These are phyloP conservation scores for Aureobasidium sp. DNA, from an alignment of 2,329 filamentous ascomycete genomes.

Conservation along the genomic window DNA sequence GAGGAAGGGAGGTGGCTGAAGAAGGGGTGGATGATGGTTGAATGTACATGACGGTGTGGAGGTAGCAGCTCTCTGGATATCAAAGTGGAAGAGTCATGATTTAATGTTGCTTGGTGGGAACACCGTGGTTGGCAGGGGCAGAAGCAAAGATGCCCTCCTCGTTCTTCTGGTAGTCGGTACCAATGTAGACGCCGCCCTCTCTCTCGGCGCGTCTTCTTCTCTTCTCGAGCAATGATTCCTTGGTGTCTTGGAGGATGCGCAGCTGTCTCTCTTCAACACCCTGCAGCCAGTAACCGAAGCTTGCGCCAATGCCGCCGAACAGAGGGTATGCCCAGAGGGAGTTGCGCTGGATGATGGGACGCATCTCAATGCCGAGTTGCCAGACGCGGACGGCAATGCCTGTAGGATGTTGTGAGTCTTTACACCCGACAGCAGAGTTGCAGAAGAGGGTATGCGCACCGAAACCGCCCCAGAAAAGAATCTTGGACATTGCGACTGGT, in stretches of 20 bases:
- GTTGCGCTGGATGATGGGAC: constrained; percentile 77
- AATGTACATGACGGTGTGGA: not conserved
- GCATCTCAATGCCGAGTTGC: constrained; percentile 98
- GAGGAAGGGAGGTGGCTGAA: not conserved
- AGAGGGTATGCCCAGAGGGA: constrained; percentile 87
- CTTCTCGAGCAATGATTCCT: constrained; percentile 79
- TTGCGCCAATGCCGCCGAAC: constrained; percentile 76
- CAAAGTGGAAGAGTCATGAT: not conserved
- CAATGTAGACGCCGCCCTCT: constrained; percentile 36
- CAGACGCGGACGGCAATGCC: constrained; percentile 87
- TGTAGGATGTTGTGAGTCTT: constrained; percentile 32
- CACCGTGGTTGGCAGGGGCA: not conserved
- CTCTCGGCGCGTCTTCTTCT: constrained; percentile 65
- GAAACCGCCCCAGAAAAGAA: constrained; percentile 84
- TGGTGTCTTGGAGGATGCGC: constrained; percentile 67
- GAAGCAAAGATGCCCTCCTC: constrained; percentile 24
- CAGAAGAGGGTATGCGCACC: constrained; percentile 43
- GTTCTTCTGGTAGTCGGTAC: constrained; percentile 24
- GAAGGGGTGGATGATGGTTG: not conserved
- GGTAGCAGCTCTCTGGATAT: not conserved
- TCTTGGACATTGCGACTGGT: constrained; percentile 31
- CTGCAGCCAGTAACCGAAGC: constrained; percentile 95
- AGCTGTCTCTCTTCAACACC: constrained; percentile 80
- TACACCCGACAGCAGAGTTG: not conserved
- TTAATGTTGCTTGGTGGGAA: constrained; percentile 6